These are phyloP conservation scores for Rhodomyrtus psidioides DNA, from an alignment of 441 rosid genomes.

Conservation along the genomic window DNA sequence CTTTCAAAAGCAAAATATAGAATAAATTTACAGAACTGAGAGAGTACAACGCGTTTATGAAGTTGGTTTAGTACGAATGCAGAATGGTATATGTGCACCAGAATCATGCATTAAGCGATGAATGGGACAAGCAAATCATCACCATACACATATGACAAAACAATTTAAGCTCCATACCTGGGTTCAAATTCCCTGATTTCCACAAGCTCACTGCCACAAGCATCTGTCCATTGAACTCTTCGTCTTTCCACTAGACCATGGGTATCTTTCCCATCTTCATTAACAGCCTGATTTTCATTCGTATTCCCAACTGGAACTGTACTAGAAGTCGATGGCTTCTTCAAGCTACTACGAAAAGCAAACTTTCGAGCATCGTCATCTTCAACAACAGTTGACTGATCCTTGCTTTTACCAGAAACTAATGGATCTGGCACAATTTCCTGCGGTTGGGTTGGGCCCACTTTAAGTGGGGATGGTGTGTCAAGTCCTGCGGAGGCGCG, in stretches of 20 bases:
- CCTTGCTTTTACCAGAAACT: conserved; percentile 3
- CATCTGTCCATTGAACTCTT: conserved; percentile 96
- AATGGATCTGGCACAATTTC: conserved; percentile 18
- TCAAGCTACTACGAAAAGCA: conserved; percentile 71
- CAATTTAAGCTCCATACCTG: conserved; percentile 42
- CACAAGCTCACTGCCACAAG: conserved; percentile 73
- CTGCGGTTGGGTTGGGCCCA: conserved; percentile 65
- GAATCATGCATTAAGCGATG: background rate
- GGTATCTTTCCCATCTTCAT: conserved; percentile 30
- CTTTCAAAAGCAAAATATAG: background rate
- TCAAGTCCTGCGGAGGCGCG: conserved; percentile 77
- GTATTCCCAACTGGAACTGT: conserved; percentile 26
- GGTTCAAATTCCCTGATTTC: conserved; percentile 95
- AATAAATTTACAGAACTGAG: background rate
- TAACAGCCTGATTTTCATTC: conserved; percentile 22
- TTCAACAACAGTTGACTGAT: conserved; percentile 19
- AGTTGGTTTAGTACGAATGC: background rate
- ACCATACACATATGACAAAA: background rate
- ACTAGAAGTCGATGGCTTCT: conserved; percentile 40
- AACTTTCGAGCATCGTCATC: conserved; percentile 31
- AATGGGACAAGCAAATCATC: background rate
- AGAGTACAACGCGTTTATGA: background rate
- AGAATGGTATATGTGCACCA: background rate
- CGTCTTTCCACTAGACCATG: conserved; percentile 47
- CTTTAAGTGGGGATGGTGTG: conserved; percentile 62